Base-by-base conservation (phyloP, 2,329 filamentous ascomycete genomes). In the Sporothrix euskadiensis region DNA sequence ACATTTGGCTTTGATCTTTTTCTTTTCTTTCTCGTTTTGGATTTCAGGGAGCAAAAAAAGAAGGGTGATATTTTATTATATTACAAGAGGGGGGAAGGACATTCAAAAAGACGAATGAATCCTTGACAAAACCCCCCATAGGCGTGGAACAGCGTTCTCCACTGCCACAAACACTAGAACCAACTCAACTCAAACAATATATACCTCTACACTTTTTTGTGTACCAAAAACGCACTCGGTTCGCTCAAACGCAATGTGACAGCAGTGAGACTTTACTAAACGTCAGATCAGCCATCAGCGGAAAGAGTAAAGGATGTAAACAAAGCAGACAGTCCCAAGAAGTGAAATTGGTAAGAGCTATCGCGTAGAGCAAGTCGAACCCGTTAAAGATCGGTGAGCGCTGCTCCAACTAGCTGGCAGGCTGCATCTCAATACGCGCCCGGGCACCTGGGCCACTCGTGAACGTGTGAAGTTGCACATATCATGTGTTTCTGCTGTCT, bases 141-240 rank as follows among this genome's bases (percentile, higher is more conserved):
- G 56, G 52, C 69, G 9, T 61, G 54, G 69, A 69, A 66, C 71
- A 63, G 71, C 56, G 54, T 73, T 70, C 59, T 57, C 22, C 54
- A 47, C 26, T 47, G 63, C 54, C 44, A 39, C 35, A 32, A 39
- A 39, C 35, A 47, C 39, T 70, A 70, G 66, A 73, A 49, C 54
- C 56, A 70, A 61, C 66, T 56, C 72, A 73, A 70, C 72, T 73
- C 72, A 70, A 73, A 57, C 66, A 73, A 73, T 69, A 44, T 65
- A 73, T 63, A 56, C 65, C 72, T 61, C 56, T 65, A 65, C 66
- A 63, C 39, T 57, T 49, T 59, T 22, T 63, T 47, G 69, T 73
- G 66, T 73, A 65, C 65, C 52, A n/a, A 59, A 49, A 71, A 59
- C 1, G 56, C 3, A 9, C 14, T 7, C 26, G 35, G 35, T 26